Base-by-base conservation (phyloP, 805 yeast genomes). In the Zygosaccharomyces kombuchaensis region DNA sequence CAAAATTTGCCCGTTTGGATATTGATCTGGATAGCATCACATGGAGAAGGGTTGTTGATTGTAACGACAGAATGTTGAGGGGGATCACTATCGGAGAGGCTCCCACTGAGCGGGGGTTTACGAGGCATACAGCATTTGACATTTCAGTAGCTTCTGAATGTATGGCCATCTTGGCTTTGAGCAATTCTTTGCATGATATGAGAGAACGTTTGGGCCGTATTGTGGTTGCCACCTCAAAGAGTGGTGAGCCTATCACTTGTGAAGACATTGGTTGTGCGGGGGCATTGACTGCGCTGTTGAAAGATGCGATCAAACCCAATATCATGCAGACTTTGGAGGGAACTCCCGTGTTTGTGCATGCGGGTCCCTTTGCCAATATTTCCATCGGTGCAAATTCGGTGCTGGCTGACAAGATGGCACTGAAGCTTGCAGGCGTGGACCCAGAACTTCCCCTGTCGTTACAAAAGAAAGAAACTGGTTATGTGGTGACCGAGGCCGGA, bases 321-420 rank as follows among this genome's bases (percentile, higher is more conserved):
- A 72, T 85, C 63, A 85, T 85, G 95, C 95, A 85, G 72, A 83
- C 93, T 29, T 75, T 85, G 61, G 95, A 85, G 69, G 93, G 93
- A 55, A 84, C 93, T 19, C 95, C 95, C 21, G 95, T 85, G 14
- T 78, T 85, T 58, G 87, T 85, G 40, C 95, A 85, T 63, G 93
- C 93, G 40, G 95, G 95, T 52, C 95, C 95, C 50, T 85, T 85
- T 62, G 95, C 95, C 59, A 85, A 85, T 66, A 85, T 85, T 53
- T 84, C 93, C 31, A 85, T 85, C 59, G 95, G 95, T 63, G 91
- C 95, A 7, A 81, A 87, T 31, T 84, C 91, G 27, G 84, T 85
- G 39, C 74, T 85, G 60, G 91, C 93, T 48, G 95, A 85, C 66
- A 81, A 80, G 63, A 70, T 85, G 70, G 90, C 90, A n/a, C 72